Evolutionary conservation across 257 asterid species (phyloP), one percentile per base, ranked within the genome.

Genomic region (Solanum boliviense): DNA sequence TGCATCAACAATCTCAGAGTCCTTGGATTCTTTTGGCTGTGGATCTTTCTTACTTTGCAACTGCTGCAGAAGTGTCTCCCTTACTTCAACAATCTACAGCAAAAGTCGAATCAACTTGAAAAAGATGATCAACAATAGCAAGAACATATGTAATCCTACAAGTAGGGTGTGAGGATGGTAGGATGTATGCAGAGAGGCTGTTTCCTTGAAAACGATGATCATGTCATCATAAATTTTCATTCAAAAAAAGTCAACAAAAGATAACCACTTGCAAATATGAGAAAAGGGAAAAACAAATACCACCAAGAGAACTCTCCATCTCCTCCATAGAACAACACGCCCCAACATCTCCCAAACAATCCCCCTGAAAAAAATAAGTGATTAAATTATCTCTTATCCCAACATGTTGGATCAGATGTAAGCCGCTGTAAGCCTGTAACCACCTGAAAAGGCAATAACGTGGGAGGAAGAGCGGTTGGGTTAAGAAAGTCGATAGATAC

Each of bases 11-110:
- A 88, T 86, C 79, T 88, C 87, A 4, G 91, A 89, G 70, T 85
- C 86, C 36, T 87, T 94, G 20, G 95, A 86, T 74, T 90, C 82
- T 87, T 86, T 92, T 38, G 87, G 88, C 82, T 82, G 79, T 46
- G 91, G 88, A 18, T 88, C 89, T 46, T 83, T 91, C 89, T 93
- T 91, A 56, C 87, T 87, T 82, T 89, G 92, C 89, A 95, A 90
- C 89, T 93, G 90, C 86, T 86, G 90, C 85, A 95, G 72, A 88
- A 95, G 98, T 34, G 92, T 89, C 89, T 93, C 98, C 89, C 98
- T 93, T 71, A 88, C 93, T 87, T 91, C 91, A 56, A 92, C 89
- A 73, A 94, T 91, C 98, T 95, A 91, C 88, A 90, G 52, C 89
- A 44, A 9, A 83, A 89, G 78, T 67, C 56, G 60, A 79, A 48